Evolutionary conservation across 148 eudicot species (phyloP), one percentile per base, ranked within the genome.

Genomic region (Silene uniflora): DNA sequence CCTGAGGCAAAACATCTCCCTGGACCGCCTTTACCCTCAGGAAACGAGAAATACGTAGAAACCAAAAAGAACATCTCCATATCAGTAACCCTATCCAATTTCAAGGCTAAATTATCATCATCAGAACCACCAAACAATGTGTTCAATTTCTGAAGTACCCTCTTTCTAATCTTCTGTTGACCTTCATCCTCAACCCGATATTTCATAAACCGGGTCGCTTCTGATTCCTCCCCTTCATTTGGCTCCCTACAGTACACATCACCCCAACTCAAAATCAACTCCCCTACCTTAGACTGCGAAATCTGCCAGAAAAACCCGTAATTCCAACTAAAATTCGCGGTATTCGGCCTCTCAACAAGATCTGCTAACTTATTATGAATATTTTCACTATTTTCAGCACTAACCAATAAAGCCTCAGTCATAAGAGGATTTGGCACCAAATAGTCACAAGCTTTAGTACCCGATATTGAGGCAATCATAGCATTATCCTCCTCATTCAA

Each of bases 161-260:
- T n/a, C n/a, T n/a, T n/a, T n/a, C n/a, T n/a, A n/a, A n/a, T n/a
- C n/a, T n/a, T n/a, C n/a, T 94, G 98, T 42, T 90, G 97, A 64
- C 84, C 80, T 72, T 90, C 96, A 75, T 90, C 92, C 81, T 90
- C 89, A 19, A 84, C 80, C 52, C 88, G 64, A 54, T 86, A 76
- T 47, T 76, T 85, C 6, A 90, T 78, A 49, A 83, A 73, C 21
- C 85, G 81, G 3, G 84, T 74, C 2, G 86, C 84, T 60, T 91
- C 89, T 66, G n/a, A n/a, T n/a, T n/a, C n/a, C n/a, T n/a, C n/a
- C n/a, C n/a, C n/a, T n/a, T n/a, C n/a, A n/a, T n/a, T 87, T 19
- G 96, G 93, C 83, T 94, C 98, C 79, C 98, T 82, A 75, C 98
- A 94, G 72, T 87, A 90, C 32, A 97, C 98, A 78, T 94, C 98